A percentile compares a stretch with the other conserved stretches of the same genome.
phyloP scores from a whole-genome alignment of 495 filamentous ascomycete genomes.

The Platismatia glauca region DNA sequence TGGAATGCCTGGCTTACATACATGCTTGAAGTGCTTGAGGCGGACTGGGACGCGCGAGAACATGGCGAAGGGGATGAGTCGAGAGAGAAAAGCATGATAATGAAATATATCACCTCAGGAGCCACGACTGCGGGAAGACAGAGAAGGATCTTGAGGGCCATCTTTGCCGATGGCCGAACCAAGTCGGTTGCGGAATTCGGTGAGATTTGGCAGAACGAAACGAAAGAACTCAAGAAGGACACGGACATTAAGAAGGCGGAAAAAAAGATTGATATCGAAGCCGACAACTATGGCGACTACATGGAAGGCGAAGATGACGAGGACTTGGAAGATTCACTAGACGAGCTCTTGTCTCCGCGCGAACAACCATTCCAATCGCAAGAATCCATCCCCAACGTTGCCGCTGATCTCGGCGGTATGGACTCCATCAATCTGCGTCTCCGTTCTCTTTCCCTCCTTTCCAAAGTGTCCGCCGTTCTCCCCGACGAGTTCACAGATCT shows the following conservation, averaged over 20 bases:
- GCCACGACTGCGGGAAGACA: conserved; percentile 33
- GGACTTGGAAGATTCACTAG: conserved; percentile 23
- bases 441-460: conserved; percentile 50
- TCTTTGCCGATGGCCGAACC: conserved; percentile 53
- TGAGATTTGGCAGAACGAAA: conserved; percentile 53
- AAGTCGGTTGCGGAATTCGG: conserved; percentile 45
- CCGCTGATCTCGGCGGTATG: conserved; percentile 41
- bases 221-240: conserved; percentile 35
- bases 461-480: conserved; percentile 37
- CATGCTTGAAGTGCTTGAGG: conserved; percentile 68
- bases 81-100: conserved; percentile 43
- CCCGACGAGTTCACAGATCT: conserved; percentile 40
- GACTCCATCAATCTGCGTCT: conserved; percentile 55
- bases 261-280: conserved; percentile 48
- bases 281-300: conserved; percentile 52
- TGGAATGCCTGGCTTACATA: conserved; percentile 79
- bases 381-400: conserved; percentile 21
- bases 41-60: conserved; percentile 58
- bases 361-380: conserved; percentile 2
- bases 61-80: conserved; percentile 28
- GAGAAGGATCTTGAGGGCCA: conserved; percentile 50
- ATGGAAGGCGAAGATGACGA: conserved; percentile 36
- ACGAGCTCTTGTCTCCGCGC: conserved; percentile 2
- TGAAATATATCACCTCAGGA: conserved; percentile 41
- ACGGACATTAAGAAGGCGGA: conserved; percentile 34